Evolutionary conservation across 2,329 filamentous ascomycete species (phyloP).

Genomic region (Didymosphaeria variabile): DNA sequence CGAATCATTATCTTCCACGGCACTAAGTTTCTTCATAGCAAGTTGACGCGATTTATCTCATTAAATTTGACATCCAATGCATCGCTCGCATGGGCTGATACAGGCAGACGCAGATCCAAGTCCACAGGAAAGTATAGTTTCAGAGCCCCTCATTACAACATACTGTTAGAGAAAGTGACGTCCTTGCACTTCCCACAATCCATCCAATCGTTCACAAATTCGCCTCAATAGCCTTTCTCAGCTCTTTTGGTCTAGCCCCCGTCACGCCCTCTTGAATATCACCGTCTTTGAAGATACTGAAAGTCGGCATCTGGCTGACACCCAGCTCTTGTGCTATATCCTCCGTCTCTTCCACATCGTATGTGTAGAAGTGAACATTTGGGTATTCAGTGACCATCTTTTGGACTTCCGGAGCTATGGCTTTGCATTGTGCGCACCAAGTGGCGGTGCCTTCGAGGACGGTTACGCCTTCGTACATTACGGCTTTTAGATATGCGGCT

Average conservation of each 20-base stretch:
- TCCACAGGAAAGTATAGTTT: too few relatives aligned
- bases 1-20: too few relatives aligned
- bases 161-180: too few relatives aligned
- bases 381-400: slow-evolving; percentile 37
- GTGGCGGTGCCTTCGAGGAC: slow-evolving; percentile 43
- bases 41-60: too few relatives aligned
- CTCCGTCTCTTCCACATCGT: slow-evolving; percentile 42
- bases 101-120: too few relatives aligned
- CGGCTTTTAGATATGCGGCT: slow-evolving; percentile 39
- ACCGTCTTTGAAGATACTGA: slow-evolving; percentile 42
- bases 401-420: slow-evolving; percentile 38
- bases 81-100: too few relatives aligned
- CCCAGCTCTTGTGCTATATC: slow-evolving; percentile 44
- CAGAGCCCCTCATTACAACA: too few relatives aligned
- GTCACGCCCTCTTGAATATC: slow-evolving; percentile 37
- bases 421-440: slow-evolving; percentile 41
- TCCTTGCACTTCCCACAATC: neutral
- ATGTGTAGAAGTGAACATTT: slow-evolving; percentile 38
- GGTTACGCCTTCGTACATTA: slow-evolving; percentile 42
- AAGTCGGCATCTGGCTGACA: slow-evolving; percentile 37
- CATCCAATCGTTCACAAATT: slow-evolving; percentile 22
- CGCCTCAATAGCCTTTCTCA: slow-evolving; percentile 34
- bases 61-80: too few relatives aligned
- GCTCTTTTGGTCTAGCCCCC: slow-evolving; percentile 31
- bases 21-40: too few relatives aligned